Percentiles rank a stretch among this genome's conserved stretches.
These are phyloP conservation scores for Globisporangium abappressorium DNA, from an alignment of 352 stramenopile species.

Conservation along the genomic window DNA sequence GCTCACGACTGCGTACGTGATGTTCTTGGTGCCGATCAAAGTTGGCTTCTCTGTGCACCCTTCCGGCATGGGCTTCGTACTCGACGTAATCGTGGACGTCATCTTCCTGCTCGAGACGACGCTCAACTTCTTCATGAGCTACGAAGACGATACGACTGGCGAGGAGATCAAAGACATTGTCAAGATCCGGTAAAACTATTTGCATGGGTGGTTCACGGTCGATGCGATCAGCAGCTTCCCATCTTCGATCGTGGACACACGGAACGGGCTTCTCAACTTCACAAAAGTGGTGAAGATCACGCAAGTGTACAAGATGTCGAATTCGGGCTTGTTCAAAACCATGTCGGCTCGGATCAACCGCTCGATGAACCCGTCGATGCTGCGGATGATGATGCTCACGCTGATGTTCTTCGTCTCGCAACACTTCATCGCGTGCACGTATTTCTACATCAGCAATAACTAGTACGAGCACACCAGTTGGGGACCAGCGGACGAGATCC, in stretches of 20 bases:
- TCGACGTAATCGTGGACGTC: constrained; percentile 51
- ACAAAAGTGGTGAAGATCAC: constrained; percentile 56
- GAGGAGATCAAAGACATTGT: constrained; percentile 60
- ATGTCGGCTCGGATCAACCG: constrained; percentile 45
- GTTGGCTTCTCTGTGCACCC: constrained; percentile 46
- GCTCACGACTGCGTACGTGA: constrained; percentile 47
- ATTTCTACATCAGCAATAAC: constrained; percentile 56
- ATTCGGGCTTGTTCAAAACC: constrained; percentile 41
- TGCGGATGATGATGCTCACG: constrained; percentile 68
- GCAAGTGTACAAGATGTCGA: constrained; percentile 49
- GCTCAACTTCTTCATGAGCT: constrained; percentile 67
- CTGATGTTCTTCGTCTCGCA: constrained; percentile 68
- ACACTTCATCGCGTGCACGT: constrained; percentile 75
- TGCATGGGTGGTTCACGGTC: constrained; percentile 51
- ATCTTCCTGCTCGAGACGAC: constrained; percentile 57
- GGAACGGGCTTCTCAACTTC: constrained; percentile 35
- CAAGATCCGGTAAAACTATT: constrained; percentile 52
- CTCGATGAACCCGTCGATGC: constrained; percentile 63
- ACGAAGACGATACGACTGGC: constrained; percentile 53
- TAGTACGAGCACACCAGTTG: constrained; percentile 42
- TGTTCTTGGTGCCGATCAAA: constrained; percentile 52
- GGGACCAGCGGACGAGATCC: constrained; percentile 30
- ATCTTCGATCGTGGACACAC: constrained; percentile 31
- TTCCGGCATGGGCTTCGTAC: constrained; percentile 26
- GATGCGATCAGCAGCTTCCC: constrained; percentile 61